A percentile compares a stretch with the other conserved stretches of the same genome.
These are phyloP conservation scores for Albophoma yamanashiensis DNA, from an alignment of 2,329 filamentous ascomycete species.

Conservation along the genomic window DNA sequence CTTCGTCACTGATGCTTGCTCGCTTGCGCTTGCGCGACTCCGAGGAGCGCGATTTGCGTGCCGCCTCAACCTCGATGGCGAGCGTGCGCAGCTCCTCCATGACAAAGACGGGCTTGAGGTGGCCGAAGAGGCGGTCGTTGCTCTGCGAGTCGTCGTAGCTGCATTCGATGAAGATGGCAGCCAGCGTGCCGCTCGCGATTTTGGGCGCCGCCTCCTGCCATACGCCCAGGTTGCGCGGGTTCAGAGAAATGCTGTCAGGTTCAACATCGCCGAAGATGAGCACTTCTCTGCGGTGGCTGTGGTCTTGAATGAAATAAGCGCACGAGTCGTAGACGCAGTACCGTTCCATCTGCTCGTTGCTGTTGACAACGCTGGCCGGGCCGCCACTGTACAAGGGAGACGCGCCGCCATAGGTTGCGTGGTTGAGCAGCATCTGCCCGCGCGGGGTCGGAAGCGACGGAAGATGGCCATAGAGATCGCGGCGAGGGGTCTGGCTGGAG, in stretches of 20 bases:
- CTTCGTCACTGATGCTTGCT: constrained; percentile 19
- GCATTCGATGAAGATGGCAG: constrained; percentile 89
- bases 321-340: constrained; percentile 76
- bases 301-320: constrained; percentile 83
- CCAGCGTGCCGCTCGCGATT: constrained; percentile 59
- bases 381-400: constrained; percentile 11
- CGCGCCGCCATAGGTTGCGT: constrained; percentile 14
- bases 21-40: constrained; percentile 56
- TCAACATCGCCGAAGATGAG: constrained; percentile 95
- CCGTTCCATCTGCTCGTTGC: constrained; percentile 29
- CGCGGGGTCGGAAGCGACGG: constrained; percentile 1
- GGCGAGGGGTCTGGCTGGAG: constrained; percentile 17
- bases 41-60: constrained; percentile 21
- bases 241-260: constrained; percentile 74
- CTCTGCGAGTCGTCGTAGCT: constrained; percentile 77
- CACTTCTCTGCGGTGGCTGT: constrained; percentile 60
- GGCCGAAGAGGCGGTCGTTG: constrained; percentile 74
- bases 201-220: constrained; percentile 88
- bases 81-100: constrained; percentile 67
- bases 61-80: constrained; percentile 57
- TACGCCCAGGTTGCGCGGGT: constrained; percentile 68
- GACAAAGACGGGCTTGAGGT: constrained; percentile 75
- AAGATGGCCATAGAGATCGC: constrained; percentile 7
- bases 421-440: constrained; percentile 19
- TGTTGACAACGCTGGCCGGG: constrained; percentile 5